These are phyloP conservation scores for Mortierella polycephala DNA, from an alignment of 371 early-diverging fungal genomes.

Conservation along the genomic window DNA sequence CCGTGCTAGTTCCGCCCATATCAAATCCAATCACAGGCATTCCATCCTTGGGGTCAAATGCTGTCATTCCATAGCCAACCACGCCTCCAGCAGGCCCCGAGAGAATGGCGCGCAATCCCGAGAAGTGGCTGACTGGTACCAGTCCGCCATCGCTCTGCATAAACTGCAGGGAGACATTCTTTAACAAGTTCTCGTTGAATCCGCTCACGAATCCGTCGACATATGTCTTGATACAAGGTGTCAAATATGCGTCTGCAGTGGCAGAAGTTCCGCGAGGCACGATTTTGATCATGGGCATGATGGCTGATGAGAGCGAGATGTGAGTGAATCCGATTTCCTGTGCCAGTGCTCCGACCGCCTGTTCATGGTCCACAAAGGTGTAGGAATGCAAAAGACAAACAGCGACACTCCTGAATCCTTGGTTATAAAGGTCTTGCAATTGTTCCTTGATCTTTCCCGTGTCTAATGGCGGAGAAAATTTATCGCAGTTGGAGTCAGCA, in stretches of 20 bases:
- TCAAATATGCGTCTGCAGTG: constrained; percentile 93
- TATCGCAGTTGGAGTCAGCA: too few species aligned
- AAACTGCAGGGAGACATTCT: constrained; percentile 83
- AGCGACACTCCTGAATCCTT: constrained; percentile 87
- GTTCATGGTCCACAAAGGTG: constrained; percentile 90
- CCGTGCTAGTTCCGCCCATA: constrained; percentile 97
- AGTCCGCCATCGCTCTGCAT: constrained; percentile 98
- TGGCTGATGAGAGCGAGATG: constrained; percentile 83
- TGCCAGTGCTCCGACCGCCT: constrained; percentile 75
- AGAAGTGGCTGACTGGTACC: constrained; percentile 83
- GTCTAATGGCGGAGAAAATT: constrained; percentile 49
- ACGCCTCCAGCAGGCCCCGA: constrained; percentile 98
- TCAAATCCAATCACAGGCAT: constrained; percentile 94
- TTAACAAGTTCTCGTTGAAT: constrained; percentile 79
- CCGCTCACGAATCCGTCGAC: constrained; percentile 85
- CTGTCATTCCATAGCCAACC: constrained; percentile 91
- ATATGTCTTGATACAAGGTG: constrained; percentile 90
- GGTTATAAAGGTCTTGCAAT: constrained; percentile 68
- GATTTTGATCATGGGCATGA: constrained; percentile 94
- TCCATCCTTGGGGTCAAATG: constrained; percentile 63
- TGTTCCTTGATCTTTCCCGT: constrained; percentile 62
- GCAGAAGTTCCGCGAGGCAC: constrained; percentile 94
- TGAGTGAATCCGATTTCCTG: constrained; percentile 82
- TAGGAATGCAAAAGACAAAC: constrained; percentile 94
- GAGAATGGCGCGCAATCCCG: constrained; percentile 90